Conservation (phyloP, 495 filamentous ascomycete species). For the Pyronema domesticum region DNA sequence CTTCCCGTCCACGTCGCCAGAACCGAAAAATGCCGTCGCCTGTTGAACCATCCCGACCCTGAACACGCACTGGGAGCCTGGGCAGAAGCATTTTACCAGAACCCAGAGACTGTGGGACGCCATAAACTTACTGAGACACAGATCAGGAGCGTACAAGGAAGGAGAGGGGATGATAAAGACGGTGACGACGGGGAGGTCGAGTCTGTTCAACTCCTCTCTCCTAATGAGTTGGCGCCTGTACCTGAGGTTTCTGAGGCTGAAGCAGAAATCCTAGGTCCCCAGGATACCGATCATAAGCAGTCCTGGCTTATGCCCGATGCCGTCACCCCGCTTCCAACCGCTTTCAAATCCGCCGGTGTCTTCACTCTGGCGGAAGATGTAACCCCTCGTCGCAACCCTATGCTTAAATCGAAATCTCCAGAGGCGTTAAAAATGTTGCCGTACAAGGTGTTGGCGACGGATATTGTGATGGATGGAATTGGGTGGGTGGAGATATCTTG, state of each 20-base stretch:
- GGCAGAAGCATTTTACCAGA: slow-evolving; percentile 1
- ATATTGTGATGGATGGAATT: slow-evolving; percentile 75
- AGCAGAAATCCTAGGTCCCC: no score
- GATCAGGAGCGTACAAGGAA: not conserved
- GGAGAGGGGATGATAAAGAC: not conserved
- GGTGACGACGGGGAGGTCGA: not conserved
- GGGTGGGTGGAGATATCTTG: slow-evolving; percentile 85
- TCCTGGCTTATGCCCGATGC: not conserved
- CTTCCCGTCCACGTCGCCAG: slow-evolving; percentile 53
- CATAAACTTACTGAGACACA: not conserved
- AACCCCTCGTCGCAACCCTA: slow-evolving; percentile 49
- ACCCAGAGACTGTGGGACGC: not conserved
- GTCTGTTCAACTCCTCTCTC: no score
- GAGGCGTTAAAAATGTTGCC: slow-evolving; percentile 42
- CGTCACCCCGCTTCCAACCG: not conserved
- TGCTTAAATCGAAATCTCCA: slow-evolving; percentile 35
- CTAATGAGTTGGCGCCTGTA: no score
- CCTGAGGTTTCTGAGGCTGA: no score
- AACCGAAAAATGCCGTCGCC: slow-evolving; percentile 54
- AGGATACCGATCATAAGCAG: no score
- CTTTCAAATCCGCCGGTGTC: slow-evolving; percentile 44
- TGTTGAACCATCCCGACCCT: slow-evolving; percentile 11
- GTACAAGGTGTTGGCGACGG: slow-evolving; percentile 57
- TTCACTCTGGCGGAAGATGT: slow-evolving; percentile 65
- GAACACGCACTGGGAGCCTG: not conserved